These are phyloP conservation scores for Hortaea sp. DNA, from an alignment of 2,329 filamentous ascomycete species.

Conservation along the genomic window DNA sequence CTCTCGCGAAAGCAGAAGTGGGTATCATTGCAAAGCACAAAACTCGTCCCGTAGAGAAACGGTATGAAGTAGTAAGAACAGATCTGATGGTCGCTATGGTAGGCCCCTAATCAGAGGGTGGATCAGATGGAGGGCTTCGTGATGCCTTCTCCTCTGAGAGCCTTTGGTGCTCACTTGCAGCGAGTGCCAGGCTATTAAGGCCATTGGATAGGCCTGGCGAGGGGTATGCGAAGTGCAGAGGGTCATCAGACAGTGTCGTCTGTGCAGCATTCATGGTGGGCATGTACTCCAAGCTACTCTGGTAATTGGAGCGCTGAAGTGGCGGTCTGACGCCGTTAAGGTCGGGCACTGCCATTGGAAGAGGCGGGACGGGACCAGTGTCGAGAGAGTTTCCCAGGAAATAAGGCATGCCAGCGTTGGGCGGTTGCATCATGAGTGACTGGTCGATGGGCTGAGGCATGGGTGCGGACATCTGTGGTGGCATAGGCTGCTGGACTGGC, in stretches of 20 bases:
- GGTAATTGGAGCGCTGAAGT: conserved; percentile 23
- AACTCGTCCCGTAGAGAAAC: neutral
- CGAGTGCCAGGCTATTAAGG: conserved; percentile 28
- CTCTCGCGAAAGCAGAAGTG: neutral
- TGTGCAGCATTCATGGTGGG: conserved; percentile 14
- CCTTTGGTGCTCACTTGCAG: conserved; percentile 25
- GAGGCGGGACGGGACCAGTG: conserved; percentile 23
- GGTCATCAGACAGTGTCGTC: conserved; percentile 20
- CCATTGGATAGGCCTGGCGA: conserved; percentile 29
- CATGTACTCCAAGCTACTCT: conserved; percentile 25
- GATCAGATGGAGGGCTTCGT: conserved; percentile 10
- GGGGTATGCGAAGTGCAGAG: conserved; percentile 26
- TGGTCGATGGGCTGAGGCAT: conserved; percentile 14
- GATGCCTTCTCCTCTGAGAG: conserved; percentile 23
- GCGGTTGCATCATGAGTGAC: conserved; percentile 16
- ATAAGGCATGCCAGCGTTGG: conserved; percentile 17
- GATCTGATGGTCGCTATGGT: neutral
- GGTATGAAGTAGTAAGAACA: neutral
- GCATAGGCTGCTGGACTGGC: neutral
- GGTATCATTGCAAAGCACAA: neutral
- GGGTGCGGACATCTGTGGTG: neutral
- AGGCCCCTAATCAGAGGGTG: neutral
- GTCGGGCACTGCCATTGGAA: conserved; percentile 25
- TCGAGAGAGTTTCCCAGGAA: conserved; percentile 21
- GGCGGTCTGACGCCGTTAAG: conserved; percentile 18